Evolutionary conservation across 2,329 filamentous ascomycete genomes (phyloP), one percentile per base, ranked within the genome.

Genomic region (Sporothrix schenckii): DNA sequence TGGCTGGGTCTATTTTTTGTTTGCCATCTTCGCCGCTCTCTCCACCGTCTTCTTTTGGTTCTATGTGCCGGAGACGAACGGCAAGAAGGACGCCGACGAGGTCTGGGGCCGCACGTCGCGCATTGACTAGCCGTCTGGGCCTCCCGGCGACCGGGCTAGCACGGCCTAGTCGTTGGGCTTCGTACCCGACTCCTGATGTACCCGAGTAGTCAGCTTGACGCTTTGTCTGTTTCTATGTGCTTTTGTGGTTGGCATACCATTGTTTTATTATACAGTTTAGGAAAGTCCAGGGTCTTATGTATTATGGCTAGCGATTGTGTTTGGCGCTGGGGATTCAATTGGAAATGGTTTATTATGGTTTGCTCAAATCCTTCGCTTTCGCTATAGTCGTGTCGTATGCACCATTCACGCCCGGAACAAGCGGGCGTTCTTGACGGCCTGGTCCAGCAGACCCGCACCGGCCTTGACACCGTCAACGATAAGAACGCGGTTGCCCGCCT

Each of bases 1-100:
- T 3, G 94, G 94, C 1, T 92, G 90, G 82, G 91, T 95, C 0
- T 99, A 97, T 78, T 97, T 95, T 78, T 84, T 97, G n/a, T 99
- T 99, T 79, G 89, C 93, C 0, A 89, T 79, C 0, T 81, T 97
- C 72, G 93, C 93, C 0, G 83, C 84, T 0, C 75, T 91, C 1
- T 91, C 91, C 69, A 90, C 88, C 0, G 72, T 85, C 0, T 97
- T 97, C 78, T 89, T 97, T 30, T 83, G 83, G 10, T 87, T 84
- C 81, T 87, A 83, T 61, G 92, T 98, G 21, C 94, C 94, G 0
- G 94, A 98, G 82, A 97, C 94, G 0, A 92, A 89, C 76, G 94
- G 92, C 2, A 97, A 92, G 84, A 89, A 87, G 76, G 90, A 91
- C 76, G 89, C 87, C 0, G 92, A 97, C 76, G 94, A 97, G 77